Conservation (phyloP, 140 eudicot species). For the Flaveria floridana region DNA sequence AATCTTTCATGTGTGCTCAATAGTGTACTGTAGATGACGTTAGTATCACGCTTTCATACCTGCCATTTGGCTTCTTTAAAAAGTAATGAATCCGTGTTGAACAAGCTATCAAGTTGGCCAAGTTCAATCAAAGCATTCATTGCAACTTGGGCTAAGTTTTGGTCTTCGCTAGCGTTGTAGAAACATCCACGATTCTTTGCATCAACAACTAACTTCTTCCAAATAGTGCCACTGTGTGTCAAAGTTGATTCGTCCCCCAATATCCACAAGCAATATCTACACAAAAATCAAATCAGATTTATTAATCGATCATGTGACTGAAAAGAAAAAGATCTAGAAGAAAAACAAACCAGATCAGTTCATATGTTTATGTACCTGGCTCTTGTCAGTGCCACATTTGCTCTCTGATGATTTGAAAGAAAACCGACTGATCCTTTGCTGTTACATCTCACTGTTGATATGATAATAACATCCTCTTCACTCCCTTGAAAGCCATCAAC, state of each 20-base stretch:
- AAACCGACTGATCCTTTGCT: constrained; percentile 54
- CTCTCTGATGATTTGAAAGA: constrained; percentile 51
- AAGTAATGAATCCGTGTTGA: constrained; percentile 36
- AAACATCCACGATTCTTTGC: constrained; percentile 58
- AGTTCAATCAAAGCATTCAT: constrained; percentile 36
- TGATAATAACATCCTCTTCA: constrained; percentile 65
- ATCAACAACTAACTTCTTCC: constrained; percentile 55
- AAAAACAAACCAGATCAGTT: neutral
- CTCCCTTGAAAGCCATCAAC: constrained; percentile 83
- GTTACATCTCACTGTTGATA: constrained; percentile 65
- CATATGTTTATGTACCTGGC: constrained; percentile 49
- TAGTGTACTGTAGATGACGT: neutral
- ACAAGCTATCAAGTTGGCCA: constrained; percentile 34
- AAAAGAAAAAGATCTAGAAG: neutral
- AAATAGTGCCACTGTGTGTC: constrained; percentile 53
- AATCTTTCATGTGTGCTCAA: neutral
- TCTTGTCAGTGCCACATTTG: constrained; percentile 68
- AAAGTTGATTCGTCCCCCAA: constrained; percentile 63
- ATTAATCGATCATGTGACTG: constrained; percentile 2
- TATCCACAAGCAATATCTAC: constrained; percentile 74
- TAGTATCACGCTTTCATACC: constrained; percentile 31
- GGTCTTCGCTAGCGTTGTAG: constrained; percentile 50
- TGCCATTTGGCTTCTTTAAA: constrained; percentile 51
- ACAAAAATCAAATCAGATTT: neutral
- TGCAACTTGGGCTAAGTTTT: constrained; percentile 42